Base-by-base conservation (phyloP, 257 asterid genomes). In the Solanum dulcamara region DNA sequence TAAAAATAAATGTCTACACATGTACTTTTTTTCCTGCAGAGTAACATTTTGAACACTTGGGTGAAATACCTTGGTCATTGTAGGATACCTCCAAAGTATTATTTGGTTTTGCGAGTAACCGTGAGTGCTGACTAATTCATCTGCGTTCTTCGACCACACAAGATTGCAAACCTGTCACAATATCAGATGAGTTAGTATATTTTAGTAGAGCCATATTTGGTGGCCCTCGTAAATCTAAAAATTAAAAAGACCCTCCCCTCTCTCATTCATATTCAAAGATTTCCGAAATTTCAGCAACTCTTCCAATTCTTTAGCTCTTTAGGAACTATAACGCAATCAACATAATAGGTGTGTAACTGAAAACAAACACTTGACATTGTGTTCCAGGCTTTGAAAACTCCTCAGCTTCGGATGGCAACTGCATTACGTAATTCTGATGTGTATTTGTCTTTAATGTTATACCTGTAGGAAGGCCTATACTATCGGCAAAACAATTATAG, bases 61-160 rank as follows among this genome's bases (percentile, higher is more conserved):
- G 14, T 42, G 81, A 74, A 40, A 40, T 90, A 94, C 99, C 97
- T 95, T 95, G 18, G 98, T 89, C 99, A 95, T 94, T 67, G 97
- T 87, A 62, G 99, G 99, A 89, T 94, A 95, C 88, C 92, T 95
- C 98, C 99, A 95, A 46, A 95, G 97, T 38, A 95, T 88, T 20
- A 95, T 94, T 91, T 95, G 98, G 93, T 95, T 95, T 83, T 95
- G 97, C 5, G 99, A 95, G 90, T 95, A 95, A 35, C 99, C 98
- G 84, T 95, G 99, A 64, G 99, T 95, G 90, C 99, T 95, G 71
- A 95, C 98, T 15, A 95, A 92, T 87, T 95, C 99, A 85, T 95
- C 92, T 53, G 92, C 98, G 85, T 95, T 95, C 93, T 94, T 95
- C 32, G 98, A 94, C 99, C 99, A 95, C 83, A 91, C 99, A 84